Conservation (phyloP, 1,139 yeast species). For the Sugiyamaella castrensis region DNA sequence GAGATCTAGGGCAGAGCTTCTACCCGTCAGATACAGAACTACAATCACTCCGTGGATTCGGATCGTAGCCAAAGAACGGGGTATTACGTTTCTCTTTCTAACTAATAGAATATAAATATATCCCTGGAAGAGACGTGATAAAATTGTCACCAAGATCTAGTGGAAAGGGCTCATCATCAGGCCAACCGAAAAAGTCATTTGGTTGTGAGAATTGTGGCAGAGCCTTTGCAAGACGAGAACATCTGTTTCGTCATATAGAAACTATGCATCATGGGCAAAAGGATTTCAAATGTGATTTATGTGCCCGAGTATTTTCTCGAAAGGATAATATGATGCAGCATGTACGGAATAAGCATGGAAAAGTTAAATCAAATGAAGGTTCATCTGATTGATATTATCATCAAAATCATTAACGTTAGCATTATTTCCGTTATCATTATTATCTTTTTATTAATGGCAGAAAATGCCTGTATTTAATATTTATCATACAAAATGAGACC, state of each 20-base stretch:
- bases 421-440: not conserved
- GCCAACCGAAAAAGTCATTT: slow-evolving; percentile 26
- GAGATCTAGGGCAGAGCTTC: too few relatives aligned
- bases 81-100: too few relatives aligned
- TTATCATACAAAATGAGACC: slow-evolving; percentile 1
- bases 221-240: slow-evolving; percentile 30
- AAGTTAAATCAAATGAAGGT: slow-evolving; percentile 11
- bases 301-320: slow-evolving; percentile 29
- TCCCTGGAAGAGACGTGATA: slow-evolving; percentile 16
- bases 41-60: too few relatives aligned
- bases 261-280: slow-evolving; percentile 32
- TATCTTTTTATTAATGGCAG: not conserved
- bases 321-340: slow-evolving; percentile 34
- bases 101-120: slow-evolving; percentile 2
- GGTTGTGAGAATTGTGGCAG: slow-evolving; percentile 29
- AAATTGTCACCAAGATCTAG: slow-evolving; percentile 13
- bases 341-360: slow-evolving; percentile 29
- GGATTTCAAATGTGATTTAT: slow-evolving; percentile 28
- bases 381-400: not conserved
- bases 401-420: not conserved
- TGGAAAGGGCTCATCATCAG: slow-evolving; percentile 1
- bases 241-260: slow-evolving; percentile 29
- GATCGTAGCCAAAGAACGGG: too few relatives aligned
- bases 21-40: too few relatives aligned
- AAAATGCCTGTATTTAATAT: slow-evolving; percentile 9